Evolutionary conservation across 2,329 filamentous ascomycete species (phyloP).

Genomic region (Penicillium sp.): DNA sequence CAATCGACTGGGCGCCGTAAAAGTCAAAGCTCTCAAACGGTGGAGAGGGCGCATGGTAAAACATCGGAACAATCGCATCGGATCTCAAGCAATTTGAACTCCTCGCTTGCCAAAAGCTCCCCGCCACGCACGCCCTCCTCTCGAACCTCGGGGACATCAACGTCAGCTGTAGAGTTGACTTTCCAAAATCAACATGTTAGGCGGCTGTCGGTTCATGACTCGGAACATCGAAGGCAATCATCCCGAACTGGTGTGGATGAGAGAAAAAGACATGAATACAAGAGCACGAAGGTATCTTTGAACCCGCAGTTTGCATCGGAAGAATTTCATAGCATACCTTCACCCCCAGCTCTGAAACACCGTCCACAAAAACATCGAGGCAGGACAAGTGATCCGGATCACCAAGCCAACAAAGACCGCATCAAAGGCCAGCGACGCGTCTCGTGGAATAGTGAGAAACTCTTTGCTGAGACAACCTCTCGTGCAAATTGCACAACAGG

Average conservation of each 20-base stretch:
- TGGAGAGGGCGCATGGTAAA: slow-evolving; percentile 6
- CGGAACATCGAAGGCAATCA: slow-evolving; percentile 33
- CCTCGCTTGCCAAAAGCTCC: slow-evolving; percentile 3
- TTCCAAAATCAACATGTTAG: slow-evolving; percentile 36
- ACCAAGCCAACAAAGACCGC: slow-evolving; percentile 13
- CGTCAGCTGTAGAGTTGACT: slow-evolving; percentile 35
- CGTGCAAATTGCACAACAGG: slow-evolving; percentile 9
- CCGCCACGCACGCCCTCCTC: slow-evolving; percentile 28
- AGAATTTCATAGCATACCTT: slow-evolving; percentile 27
- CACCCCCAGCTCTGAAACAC: slow-evolving; percentile 37
- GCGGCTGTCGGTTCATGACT: slow-evolving; percentile 34
- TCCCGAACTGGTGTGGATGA: slow-evolving; percentile 30
- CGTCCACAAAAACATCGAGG: slow-evolving; percentile 36
- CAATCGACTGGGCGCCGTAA: neutral
- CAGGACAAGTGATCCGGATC: slow-evolving; percentile 20
- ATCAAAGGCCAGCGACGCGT: slow-evolving; percentile 30
- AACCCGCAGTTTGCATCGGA: slow-evolving; percentile 26
- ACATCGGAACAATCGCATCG: slow-evolving; percentile 5
- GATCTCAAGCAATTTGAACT: slow-evolving; percentile 4
- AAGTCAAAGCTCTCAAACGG: neutral
- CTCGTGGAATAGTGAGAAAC: slow-evolving; percentile 36
- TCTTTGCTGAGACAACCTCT: slow-evolving; percentile 24
- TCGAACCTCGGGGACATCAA: slow-evolving; percentile 18
- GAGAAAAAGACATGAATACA: slow-evolving; percentile 26
- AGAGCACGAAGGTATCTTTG: slow-evolving; percentile 27